Conservation (phyloP, 345 rosid genomes). For the Psidium friedrichsthalianum region DNA sequence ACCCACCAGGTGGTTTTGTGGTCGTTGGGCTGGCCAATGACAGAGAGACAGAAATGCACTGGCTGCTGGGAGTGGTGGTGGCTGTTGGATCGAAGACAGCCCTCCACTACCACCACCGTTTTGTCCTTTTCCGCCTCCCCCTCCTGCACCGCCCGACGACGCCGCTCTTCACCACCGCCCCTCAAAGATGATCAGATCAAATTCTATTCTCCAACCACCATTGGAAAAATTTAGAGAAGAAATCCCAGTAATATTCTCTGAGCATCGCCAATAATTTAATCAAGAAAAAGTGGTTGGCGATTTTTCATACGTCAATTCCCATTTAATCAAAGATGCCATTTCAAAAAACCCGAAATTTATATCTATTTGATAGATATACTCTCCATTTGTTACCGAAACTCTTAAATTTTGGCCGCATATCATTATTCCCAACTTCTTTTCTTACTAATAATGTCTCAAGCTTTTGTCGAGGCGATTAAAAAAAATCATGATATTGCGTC, state of each 20-base stretch:
- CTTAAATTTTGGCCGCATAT: neutral
- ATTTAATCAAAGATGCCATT: too few species aligned
- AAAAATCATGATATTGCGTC: rapidly evolving
- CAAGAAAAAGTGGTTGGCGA: neutral
- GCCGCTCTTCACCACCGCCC: neutral
- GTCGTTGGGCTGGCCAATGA: constrained; percentile 3
- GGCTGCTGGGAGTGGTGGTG: neutral
- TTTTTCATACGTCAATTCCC: neutral
- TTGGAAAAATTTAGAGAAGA: neutral
- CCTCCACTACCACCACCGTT: neutral
- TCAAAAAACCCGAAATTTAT: rapidly evolving
- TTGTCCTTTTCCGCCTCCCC: constrained; percentile 3
- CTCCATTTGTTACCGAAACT: rapidly evolving
- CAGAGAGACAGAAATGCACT: neutral
- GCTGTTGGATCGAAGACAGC: constrained; percentile 1
- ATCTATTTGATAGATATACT: neutral
- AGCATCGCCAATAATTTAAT: neutral
- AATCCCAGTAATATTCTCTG: neutral
- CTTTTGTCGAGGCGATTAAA: rapidly evolving
- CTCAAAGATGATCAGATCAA: neutral
- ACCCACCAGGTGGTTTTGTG: too few species aligned
- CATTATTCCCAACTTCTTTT: neutral
- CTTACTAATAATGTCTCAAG: neutral
- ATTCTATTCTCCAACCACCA: neutral
- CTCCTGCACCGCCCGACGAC: neutral